Base-by-base conservation (phyloP, 331 rosid species). In the Prunus yedoensis region DNA sequence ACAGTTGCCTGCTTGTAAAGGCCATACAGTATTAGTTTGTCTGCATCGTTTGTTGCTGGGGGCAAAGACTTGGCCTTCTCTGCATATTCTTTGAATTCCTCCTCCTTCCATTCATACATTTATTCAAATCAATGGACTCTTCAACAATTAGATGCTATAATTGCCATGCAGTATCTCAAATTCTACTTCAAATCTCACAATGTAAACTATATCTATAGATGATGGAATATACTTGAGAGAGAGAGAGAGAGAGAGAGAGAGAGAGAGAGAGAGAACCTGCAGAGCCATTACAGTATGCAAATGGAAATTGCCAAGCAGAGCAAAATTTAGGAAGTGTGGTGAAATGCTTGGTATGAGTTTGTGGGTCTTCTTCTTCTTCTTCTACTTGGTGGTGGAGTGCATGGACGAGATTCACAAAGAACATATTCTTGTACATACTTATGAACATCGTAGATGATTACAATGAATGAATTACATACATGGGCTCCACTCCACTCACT, bases 1-100 rank as follows among this genome's bases (percentile, higher is more conserved):
- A 68, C 4, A 21, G 75, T 77, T 46, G 70, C 75, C 64, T 77
- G 80, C 80, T 68, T 68, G 53, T 68, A 77, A 18, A 68, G 75
- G 52, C 80, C 75, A 15, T 77, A 77, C 8, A 59, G 70, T 11
- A 47, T 43, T 16, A 77, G 59, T 68, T 77, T 68, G 47, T 77
- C 75, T 43, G 69, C 61, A 59, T 68, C 70, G 20, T 35, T 77
- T 59, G 80, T 25, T 25, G 60, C 20, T 49, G 75, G 51, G 32
- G 75, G 75, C 20, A 77, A 60, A 60, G 68, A 68, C 76, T 69
- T 60, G 52, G 70, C 81, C 70, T 69, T 69, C 53, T 69, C 70
- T 47, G 76, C 81, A 23, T 46, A 32, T 35, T 69, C 76, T 15
- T 69, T 77, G 52, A 69, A 77, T 60, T 77, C 81, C 54, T 77